Evolutionary conservation across 805 yeast species (phyloP), one percentile per base, ranked within the genome.

Genomic region (Yamadazyma olivae): DNA sequence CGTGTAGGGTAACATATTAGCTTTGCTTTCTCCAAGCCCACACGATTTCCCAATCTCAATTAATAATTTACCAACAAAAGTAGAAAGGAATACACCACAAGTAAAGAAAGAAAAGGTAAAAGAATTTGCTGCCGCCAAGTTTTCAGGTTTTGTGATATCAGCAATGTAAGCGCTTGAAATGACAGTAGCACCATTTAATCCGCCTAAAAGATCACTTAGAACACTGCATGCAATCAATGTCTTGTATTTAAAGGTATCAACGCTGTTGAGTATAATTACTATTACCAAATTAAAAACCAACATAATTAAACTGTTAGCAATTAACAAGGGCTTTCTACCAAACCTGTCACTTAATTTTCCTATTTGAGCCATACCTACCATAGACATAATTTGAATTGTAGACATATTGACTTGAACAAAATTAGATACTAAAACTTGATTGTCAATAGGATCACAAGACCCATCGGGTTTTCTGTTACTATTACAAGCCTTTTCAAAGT

Each of bases 401-500:
- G 30, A 14, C 2, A 23, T 15, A 5, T 13, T n/a, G 16, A 22
- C 20, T 20, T 35, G 38, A 17, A 19, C 13, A 13, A 17, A 26
- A 15, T 29, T 30, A 9, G 34, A 30, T 6, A 35, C 38, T 5
- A 35, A 5, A 3, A 35, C 21, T 21, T 35, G 38, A 24, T 29
- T 30, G 25, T 29, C 38, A 14, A 35, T 10, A 5, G 33, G 7
- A 16, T 24, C 21, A 24, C 38, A 35, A 20, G 17, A 18, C 2
- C 38, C 38, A 30, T 35, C 34, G 17, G 25, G 20, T 3, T 23
- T 23, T 20, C 27, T 16, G 15, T 35, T 35, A 24, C 28, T 17
- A 16, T 35, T 25, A 30, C 38, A 35, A 25, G 38, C 38, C 24
- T 30, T 29, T 13, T 29, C 34, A 26, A 35, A 30, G 14, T 21